phyloP scores from a whole-genome alignment of 2,329 filamentous ascomycete genomes.

The Ilyonectria robusta region DNA sequence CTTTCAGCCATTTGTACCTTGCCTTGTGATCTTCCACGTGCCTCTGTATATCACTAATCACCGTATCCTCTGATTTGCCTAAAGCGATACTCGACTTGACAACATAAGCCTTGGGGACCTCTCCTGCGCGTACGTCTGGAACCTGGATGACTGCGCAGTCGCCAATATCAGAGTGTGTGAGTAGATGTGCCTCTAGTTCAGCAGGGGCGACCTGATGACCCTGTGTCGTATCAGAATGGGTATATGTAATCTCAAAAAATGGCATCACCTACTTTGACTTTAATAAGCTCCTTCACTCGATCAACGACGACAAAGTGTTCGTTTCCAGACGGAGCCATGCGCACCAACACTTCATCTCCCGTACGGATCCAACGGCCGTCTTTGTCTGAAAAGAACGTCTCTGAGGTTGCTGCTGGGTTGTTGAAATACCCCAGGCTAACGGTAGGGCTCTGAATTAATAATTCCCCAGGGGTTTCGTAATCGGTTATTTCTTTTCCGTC shows the following conservation, averaged over 20 bases:
- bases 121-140: conserved; percentile 70
- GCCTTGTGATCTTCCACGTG: conserved; percentile 78
- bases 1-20: conserved; percentile 77
- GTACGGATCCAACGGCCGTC: conserved; percentile 15
- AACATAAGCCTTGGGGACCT: conserved; percentile 75
- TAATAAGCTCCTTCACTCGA: conserved; percentile 18
- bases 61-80: conserved; percentile 68
- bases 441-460: conserved; percentile 8
- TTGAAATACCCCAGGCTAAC: conserved; percentile 14
- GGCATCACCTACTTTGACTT: conserved; percentile 10
- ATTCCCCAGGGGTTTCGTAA: conserved; percentile 1
- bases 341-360: conserved; percentile 6
- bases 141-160: conserved; percentile 84
- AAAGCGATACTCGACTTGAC: conserved; percentile 63
- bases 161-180: conserved; percentile 77
- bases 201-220: conserved; percentile 85
- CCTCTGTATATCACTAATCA: conserved; percentile 65
- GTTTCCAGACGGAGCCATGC: not conserved
- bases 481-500: conserved; percentile 11
- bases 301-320: conserved; percentile 20
- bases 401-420: conserved; percentile 2
- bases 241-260: not conserved
- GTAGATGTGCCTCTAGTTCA: conserved; percentile 82
- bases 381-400: conserved; percentile 2
- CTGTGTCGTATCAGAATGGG: conserved; percentile 52